Evolutionary conservation across 2,329 filamentous ascomycete genomes (phyloP).

Genomic region (Ilyonectria destructans): DNA sequence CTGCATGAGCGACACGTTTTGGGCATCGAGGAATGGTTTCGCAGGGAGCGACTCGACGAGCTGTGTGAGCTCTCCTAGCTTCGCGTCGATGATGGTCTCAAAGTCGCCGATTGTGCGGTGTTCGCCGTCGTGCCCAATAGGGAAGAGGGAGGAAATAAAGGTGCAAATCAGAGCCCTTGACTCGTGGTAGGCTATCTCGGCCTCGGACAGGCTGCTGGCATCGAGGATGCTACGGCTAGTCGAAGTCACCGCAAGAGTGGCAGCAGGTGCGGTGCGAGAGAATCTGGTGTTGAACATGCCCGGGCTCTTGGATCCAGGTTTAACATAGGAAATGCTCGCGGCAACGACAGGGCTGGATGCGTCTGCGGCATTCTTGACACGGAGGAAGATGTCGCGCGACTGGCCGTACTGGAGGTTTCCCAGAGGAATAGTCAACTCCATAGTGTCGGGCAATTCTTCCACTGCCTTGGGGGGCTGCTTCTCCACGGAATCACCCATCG

Average conservation of each 20-base stretch:
- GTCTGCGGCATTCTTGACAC: conserved; percentile 47
- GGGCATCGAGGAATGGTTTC: conserved; percentile 53
- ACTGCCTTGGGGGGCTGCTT: conserved; percentile 47
- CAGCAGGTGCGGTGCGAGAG: conserved; percentile 1
- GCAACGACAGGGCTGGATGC: conserved; percentile 48
- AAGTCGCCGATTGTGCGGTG: conserved; percentile 46
- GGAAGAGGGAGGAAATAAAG: conserved; percentile 65
- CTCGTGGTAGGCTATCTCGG: conserved; percentile 66
- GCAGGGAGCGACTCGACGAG: conserved; percentile 57
- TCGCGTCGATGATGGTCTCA: conserved; percentile 10
- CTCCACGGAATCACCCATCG: conserved; percentile 59
- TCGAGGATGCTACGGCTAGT: conserved; percentile 41
- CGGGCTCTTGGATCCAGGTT: conserved; percentile 33
- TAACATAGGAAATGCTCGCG: conserved; percentile 56
- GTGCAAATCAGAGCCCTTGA: conserved; percentile 66
- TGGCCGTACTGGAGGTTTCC: conserved; percentile 75
- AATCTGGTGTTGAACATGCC: conserved; percentile 10
- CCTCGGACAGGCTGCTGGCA: conserved; percentile 45
- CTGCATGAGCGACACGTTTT: conserved; percentile 64
- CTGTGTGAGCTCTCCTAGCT: conserved; percentile 45
- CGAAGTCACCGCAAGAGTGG: conserved; percentile 10
- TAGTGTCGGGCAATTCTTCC: conserved; percentile 21
- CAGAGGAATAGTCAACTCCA: conserved; percentile 58
- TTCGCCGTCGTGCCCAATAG: conserved; percentile 50
- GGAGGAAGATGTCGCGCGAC: conserved; percentile 69